Evolutionary conservation across 768 basidiomycete species (phyloP), one percentile per base, ranked within the genome.

Genomic region (Filobasidium wieringae): DNA sequence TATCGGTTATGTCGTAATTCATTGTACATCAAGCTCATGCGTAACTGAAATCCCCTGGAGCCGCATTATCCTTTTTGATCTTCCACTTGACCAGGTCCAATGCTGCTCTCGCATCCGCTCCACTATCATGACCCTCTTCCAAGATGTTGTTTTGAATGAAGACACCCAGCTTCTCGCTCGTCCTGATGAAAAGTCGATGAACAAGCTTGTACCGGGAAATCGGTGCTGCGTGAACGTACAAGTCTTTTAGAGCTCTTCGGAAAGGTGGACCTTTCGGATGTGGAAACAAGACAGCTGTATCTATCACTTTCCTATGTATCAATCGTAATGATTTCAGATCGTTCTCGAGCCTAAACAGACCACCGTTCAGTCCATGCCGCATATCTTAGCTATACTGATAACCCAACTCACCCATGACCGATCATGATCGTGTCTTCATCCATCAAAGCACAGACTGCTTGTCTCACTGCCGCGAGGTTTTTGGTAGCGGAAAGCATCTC

Each of bases 261-360:
- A 83, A 93, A 0, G 84, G 84, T 14, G 72, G 77, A 4, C 93
- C 92, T 11, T 81, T 78, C 0, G 83, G 73, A 71, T 97, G 95
- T 8, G 88, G 90, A 66, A 92, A 93, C 14, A 77, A 72, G 15
- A 86, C 76, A 0, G 82, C 85, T 0, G 95, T 97, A 67, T 99
- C 95, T 30, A 99, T 79, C 60, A 89, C 84, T 60, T 78, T 81
- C 59, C 80, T 53, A 71, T 99, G 95, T 1, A 97, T 75, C 65
- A 97, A 82, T 15, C 95, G 80, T 62, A 99, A 75, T 7, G 93
- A 85, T 70, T 85, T 87, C 63, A 99, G 76, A 70, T 99, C 95
- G 71, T 97, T 97, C 62, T 97, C 93, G 19, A 97, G 78, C 0
- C 84, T 87, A 73, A 87, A 86, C 1, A 24, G 32, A n/a, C n/a